Conservation (phyloP, 139 green algal species). For the Gonium pectorale region DNA sequence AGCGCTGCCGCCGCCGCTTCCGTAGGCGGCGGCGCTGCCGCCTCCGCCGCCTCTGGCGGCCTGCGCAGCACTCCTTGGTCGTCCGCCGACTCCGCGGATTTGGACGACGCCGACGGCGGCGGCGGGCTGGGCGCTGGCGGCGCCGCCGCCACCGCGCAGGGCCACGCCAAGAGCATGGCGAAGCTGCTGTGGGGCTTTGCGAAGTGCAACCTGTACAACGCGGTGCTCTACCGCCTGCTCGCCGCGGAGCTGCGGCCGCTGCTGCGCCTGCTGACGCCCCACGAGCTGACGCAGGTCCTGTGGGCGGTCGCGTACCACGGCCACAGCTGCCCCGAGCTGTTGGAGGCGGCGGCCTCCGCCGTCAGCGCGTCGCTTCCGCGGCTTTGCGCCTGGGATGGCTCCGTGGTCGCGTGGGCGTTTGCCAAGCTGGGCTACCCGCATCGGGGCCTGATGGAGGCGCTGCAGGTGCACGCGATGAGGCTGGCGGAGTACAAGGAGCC, state of each 20-base stretch:
- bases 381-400: conserved; percentile 33
- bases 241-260: conserved; percentile 24
- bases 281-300: conserved; percentile 38
- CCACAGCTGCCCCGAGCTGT: conserved; percentile 38
- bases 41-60: neutral
- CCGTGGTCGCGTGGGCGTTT: conserved; percentile 46
- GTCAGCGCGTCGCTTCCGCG: neutral
- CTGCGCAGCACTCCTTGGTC: neutral
- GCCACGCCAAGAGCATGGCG: conserved; percentile 40
- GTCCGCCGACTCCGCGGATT: neutral
- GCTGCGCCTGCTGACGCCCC: conserved; percentile 19
- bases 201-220: conserved; percentile 35
- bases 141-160: neutral
- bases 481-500: neutral
- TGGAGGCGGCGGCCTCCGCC: conserved; percentile 29
- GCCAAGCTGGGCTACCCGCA: conserved; percentile 44
- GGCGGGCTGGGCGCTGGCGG: neutral
- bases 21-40: neutral
- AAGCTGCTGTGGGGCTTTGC: conserved; percentile 54
- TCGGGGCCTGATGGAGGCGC: conserved; percentile 37
- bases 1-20: neutral
- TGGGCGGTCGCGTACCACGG: conserved; percentile 44
- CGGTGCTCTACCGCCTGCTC: conserved; percentile 1
- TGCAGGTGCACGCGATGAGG: conserved; percentile 25
- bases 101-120: neutral